phyloP scores from a whole-genome alignment of 345 rosid genomes.

The Eucalyptus tenuipes region DNA sequence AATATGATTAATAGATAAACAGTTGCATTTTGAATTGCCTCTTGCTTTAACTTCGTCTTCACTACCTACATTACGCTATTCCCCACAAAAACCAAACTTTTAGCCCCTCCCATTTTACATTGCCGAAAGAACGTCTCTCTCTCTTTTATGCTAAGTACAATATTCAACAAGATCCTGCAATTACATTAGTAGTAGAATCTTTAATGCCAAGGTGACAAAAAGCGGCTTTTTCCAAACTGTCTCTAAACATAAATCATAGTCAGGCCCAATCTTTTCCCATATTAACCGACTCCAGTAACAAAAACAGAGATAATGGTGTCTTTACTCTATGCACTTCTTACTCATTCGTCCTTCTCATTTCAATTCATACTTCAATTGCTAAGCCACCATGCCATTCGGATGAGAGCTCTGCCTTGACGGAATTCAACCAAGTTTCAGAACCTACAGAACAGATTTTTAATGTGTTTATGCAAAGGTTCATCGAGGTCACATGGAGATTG shows the following conservation, averaged over 20 bases:
- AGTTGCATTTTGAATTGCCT: neutral
- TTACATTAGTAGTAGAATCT: neutral
- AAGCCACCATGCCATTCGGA: no score
- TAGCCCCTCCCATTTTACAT: neutral
- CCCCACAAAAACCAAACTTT: neutral
- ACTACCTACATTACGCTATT: neutral
- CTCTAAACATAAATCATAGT: slow-evolving; percentile 5
- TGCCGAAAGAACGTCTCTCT: neutral
- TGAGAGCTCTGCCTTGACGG: no score
- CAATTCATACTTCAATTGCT: no score
- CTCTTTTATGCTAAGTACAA: neutral
- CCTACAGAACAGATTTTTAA: no score
- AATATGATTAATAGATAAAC: neutral
- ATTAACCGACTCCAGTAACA: neutral
- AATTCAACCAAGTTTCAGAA: no score
- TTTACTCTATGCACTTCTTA: neutral
- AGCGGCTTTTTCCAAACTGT: neutral
- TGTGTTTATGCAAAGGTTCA: no score
- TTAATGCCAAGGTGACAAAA: neutral
- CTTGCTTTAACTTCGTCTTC: neutral
- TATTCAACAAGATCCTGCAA: no score
- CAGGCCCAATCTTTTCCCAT: slow-evolving; percentile 32
- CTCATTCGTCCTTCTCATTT: no score
- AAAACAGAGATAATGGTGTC: no score
- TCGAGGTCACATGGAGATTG: no score